A percentile compares a stretch with the other conserved stretches of the same genome.
These are phyloP conservation scores for Ehretia macrophylla DNA, from an alignment of 257 asterid genomes.

Conservation along the genomic window DNA sequence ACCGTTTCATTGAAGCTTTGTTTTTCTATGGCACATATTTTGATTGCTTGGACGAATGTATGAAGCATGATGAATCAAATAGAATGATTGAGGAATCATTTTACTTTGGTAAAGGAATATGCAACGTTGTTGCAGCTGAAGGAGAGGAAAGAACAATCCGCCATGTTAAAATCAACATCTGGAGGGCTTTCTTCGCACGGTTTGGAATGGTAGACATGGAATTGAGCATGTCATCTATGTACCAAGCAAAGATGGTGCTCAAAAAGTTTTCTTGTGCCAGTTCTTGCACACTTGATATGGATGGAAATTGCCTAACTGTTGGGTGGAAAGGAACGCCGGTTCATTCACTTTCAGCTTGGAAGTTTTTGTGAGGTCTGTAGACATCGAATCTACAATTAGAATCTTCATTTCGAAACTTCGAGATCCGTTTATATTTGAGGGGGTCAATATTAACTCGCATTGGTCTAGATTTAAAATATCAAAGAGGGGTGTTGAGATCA, in stretches of 20 bases:
- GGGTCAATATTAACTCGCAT: too few species aligned
- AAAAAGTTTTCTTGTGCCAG: conserved; percentile 22
- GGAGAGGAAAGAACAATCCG: conserved; percentile 21
- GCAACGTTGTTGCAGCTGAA: conserved; percentile 27
- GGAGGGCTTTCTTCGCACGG: conserved; percentile 36
- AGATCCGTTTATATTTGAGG: too few species aligned
- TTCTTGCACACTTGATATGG: conserved; percentile 31
- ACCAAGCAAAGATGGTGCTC: conserved; percentile 36
- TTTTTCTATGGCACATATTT: conserved; percentile 27
- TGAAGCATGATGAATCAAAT: conserved; percentile 16
- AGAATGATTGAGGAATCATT: conserved; percentile 18
- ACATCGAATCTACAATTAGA: too few species aligned
- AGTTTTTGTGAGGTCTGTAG: conserved; percentile 2
- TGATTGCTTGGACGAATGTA: conserved; percentile 23
- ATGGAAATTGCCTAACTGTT: conserved; percentile 38
- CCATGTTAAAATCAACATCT: conserved; percentile 28
- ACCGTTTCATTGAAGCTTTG: conserved; percentile 30
- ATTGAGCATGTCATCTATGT: conserved; percentile 35
- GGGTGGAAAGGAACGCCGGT: conserved; percentile 48
- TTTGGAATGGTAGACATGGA: conserved; percentile 38
- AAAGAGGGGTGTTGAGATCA: too few species aligned
- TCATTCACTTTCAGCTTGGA: conserved; percentile 50
- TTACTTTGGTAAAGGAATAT: conserved; percentile 15
- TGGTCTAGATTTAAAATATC: too few species aligned
- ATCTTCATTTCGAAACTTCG: too few species aligned